Conservation (phyloP, 2,329 filamentous ascomycete genomes). For the Zymoseptoria brevis region DNA sequence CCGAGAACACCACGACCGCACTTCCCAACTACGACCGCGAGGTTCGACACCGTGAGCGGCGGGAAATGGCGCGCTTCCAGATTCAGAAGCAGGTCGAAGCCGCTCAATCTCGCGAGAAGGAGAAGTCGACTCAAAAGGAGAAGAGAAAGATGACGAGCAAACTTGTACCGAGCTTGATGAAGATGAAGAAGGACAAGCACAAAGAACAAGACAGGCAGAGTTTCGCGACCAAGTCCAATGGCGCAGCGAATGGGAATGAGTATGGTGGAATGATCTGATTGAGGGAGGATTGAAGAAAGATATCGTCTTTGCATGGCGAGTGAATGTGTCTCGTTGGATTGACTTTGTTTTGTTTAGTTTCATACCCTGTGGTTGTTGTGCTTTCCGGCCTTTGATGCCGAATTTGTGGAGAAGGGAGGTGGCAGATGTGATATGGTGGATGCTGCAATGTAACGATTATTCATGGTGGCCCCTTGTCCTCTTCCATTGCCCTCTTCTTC, state of each 20-base stretch:
- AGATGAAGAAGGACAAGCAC: conserved; percentile 28
- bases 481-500: not conserved
- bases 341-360: not conserved
- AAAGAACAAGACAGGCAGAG: conserved; percentile 15
- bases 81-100: conserved; percentile 31
- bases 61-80: conserved; percentile 21
- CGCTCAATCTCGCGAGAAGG: conserved; percentile 27
- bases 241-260: not conserved
- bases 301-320: not conserved
- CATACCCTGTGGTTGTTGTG: not conserved
- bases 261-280: not conserved
- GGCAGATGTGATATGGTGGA: not conserved
- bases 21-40: conserved; percentile 30
- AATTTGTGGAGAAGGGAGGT: not conserved
- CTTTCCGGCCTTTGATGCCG: not conserved
- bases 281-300: not conserved
- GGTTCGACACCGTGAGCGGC: conserved; percentile 26
- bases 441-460: not conserved
- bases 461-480: not conserved
- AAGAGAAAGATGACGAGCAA: conserved; percentile 32
- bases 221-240: not conserved
- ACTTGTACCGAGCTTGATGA: conserved; percentile 32
- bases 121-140: conserved; percentile 23
- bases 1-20: conserved; percentile 26
- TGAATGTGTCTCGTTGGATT: not conserved